Base-by-base conservation (phyloP, 176 grass and related monocot species). In the Typha latifolia region DNA sequence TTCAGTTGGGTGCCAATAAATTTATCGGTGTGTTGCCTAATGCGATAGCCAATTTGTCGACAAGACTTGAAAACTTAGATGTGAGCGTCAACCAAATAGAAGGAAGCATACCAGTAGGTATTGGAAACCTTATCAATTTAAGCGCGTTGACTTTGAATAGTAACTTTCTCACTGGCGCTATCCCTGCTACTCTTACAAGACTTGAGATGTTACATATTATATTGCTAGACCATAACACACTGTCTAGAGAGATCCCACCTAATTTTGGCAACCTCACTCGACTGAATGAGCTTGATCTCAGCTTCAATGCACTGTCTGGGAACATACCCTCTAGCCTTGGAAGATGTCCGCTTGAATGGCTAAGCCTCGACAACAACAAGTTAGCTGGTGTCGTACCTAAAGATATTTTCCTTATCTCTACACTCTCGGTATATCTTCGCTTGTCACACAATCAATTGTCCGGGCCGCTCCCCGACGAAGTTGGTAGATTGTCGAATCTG, bases 91-190 rank as follows among this genome's bases (percentile, higher is more conserved):
- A 67, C 14, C 18, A 56, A 1, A 24, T 67, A 47, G 31, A 34
- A 12, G 77, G 77, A 43, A 66, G 18, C 14, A 67, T 80, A 50
- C 69, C 69, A 26, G 18, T 32, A 4, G 69, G 52, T 13, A 72
- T 80, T 14, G 69, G 51, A 51, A 80, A 48, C 14, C 52, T 73
- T 66, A 12, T 31, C 12, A 22, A 27, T 56, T 67, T 80, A 56
- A 51, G 5, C 0, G 16, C 13, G 49, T 12, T 73, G 49, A 22
- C 3, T 12, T 49, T 73, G 12, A 21, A 12, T 23, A 4, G 11
- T 49, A 73, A 32, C 51, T 18, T 50, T 57, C 37, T 80, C 50
- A 34, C 11, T 13, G 69, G 69, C 27, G 4, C 5, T 14, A 66
- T 79, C 57, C 69, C 69, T 2, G 9, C 49, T 10, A 37, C 51